These are phyloP conservation scores for Suhomyces panamericanus DNA, from an alignment of 1,139 yeast genomes.

Conservation along the genomic window DNA sequence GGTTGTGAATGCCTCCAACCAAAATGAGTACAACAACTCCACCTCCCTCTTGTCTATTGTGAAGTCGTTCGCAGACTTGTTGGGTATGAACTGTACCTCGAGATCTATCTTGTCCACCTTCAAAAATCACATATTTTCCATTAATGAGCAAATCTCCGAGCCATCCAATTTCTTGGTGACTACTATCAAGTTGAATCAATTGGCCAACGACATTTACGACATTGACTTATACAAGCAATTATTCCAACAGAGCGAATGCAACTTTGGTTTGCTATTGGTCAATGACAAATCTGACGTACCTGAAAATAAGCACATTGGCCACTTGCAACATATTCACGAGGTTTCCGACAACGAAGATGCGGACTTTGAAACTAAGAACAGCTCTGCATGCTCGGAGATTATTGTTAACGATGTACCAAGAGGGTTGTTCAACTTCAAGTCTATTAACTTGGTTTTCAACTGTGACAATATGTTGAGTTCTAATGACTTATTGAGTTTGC, in stretches of 20 bases:
- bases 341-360: constrained; percentile 9
- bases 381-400: constrained; percentile 9
- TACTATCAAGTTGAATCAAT: constrained; percentile 24
- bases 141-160: constrained; percentile 33
- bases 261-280: constrained; percentile 35
- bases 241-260: constrained; percentile 27
- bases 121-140: constrained; percentile 29
- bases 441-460: constrained; percentile 29
- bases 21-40: constrained; percentile 37
- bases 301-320: constrained; percentile 6
- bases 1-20: constrained; percentile 17
- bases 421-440: constrained; percentile 20
- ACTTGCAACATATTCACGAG: constrained; percentile 7
- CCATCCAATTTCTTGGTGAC: constrained; percentile 29
- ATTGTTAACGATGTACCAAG: constrained; percentile 14
- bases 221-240: constrained; percentile 27
- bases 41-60: constrained; percentile 54
- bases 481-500: constrained; percentile 35
- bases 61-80: constrained; percentile 53
- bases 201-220: constrained; percentile 22
- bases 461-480: constrained; percentile 37
- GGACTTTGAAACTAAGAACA: constrained; percentile 9
- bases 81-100: constrained; percentile 51
- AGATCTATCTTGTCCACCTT: constrained; percentile 52
- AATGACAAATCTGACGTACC: constrained; percentile 14